Conservation (phyloP, 202 grass and related monocot genomes). For the Panicum virgatum region DNA sequence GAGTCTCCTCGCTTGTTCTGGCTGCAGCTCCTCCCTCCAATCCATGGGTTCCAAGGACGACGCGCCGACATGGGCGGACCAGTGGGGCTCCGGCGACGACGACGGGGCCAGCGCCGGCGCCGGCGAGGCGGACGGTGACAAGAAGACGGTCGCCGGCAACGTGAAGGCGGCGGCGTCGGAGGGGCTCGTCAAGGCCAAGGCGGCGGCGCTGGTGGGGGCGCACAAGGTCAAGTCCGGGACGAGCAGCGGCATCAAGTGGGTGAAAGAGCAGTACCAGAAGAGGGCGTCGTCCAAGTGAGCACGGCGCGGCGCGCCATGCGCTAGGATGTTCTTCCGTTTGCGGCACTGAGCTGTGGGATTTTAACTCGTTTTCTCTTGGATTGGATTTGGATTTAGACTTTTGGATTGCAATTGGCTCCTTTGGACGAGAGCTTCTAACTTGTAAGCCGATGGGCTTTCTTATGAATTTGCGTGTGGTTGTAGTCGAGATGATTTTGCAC, state of each 20-base stretch:
- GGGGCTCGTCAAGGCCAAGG: constrained; percentile 53
- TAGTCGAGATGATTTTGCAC: no score
- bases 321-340: not conserved
- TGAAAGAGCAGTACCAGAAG: constrained; percentile 61
- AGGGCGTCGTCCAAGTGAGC: constrained; percentile 43
- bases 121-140: not conserved
- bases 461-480: no score
- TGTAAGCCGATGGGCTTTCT: no score
- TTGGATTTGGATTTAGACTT: no score
- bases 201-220: constrained; percentile 43
- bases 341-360: no score
- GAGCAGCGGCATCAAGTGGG: constrained; percentile 52
- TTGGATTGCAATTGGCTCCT: no score
- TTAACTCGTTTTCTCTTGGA: no score
- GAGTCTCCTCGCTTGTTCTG: not conserved
- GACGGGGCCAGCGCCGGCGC: not conserved
- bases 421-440: no score
- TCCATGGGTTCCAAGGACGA: constrained; percentile 47
- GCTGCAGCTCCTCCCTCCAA: not conserved
- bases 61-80: constrained; percentile 39
- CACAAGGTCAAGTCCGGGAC: constrained; percentile 57
- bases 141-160: constrained; percentile 33
- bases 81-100: constrained; percentile 32
- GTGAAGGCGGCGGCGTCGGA: constrained; percentile 49
- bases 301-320: no score